Percentiles rank a stretch among this genome's conserved stretches.
These are phyloP conservation scores for Lecanicillium sp. DNA, from an alignment of 2,329 filamentous ascomycete species.

Conservation along the genomic window DNA sequence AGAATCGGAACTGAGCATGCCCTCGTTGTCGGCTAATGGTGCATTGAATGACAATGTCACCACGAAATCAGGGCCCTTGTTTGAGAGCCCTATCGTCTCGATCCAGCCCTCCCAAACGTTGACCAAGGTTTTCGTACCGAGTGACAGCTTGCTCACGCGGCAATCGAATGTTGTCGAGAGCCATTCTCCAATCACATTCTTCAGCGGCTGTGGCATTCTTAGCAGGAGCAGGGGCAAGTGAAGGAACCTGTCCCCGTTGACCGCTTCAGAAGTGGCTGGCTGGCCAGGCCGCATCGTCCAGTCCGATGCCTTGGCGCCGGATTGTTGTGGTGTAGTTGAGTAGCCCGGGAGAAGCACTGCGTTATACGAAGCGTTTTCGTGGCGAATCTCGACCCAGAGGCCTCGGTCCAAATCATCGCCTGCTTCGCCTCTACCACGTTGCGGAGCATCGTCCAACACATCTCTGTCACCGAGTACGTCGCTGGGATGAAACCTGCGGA, in stretches of 20 bases:
- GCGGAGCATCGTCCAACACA: slow-evolving; percentile 11
- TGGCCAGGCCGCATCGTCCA: slow-evolving; percentile 16
- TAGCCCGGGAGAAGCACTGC: slow-evolving; percentile 41
- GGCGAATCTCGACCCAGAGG: slow-evolving; percentile 40
- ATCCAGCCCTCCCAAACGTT: slow-evolving; percentile 46
- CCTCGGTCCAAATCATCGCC: slow-evolving; percentile 19
- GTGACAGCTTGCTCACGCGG: slow-evolving; percentile 39
- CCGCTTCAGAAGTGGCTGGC: not conserved
- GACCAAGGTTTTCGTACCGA: slow-evolving; percentile 44
- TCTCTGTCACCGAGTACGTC: slow-evolving; percentile 22
- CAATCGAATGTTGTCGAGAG: slow-evolving; percentile 48
- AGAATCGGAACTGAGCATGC: slow-evolving; percentile 7
- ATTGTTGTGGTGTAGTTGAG: slow-evolving; percentile 5
- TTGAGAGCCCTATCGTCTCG: slow-evolving; percentile 25
- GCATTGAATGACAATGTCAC: slow-evolving; percentile 44
- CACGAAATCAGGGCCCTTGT: slow-evolving; percentile 35
- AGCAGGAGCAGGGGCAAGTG: slow-evolving; percentile 45
- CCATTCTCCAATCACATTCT: slow-evolving; percentile 41
- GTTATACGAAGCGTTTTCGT: slow-evolving; percentile 44
- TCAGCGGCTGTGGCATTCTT: slow-evolving; percentile 47
- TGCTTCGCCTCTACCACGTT: slow-evolving; percentile 10
- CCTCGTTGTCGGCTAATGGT: slow-evolving; percentile 18
- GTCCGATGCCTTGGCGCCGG: slow-evolving; percentile 4
- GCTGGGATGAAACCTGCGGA: slow-evolving; percentile 35
- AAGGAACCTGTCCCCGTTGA: slow-evolving; percentile 20